These are phyloP conservation scores for Lepraria neglecta DNA, from an alignment of 495 filamentous ascomycete genomes.

Conservation along the genomic window DNA sequence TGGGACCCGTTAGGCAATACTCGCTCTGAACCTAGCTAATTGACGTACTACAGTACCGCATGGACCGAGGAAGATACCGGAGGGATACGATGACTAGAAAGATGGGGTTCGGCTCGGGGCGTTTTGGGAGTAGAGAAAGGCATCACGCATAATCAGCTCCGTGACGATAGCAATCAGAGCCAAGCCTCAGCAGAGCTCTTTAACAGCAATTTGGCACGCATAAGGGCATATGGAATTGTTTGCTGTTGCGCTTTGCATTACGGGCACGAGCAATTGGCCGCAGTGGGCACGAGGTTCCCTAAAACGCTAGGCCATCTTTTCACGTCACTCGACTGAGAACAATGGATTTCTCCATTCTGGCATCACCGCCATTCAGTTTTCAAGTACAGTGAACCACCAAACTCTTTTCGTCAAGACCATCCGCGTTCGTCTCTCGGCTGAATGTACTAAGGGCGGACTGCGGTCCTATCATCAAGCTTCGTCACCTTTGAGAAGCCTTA, in stretches of 20 bases:
- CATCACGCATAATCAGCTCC: neutral
- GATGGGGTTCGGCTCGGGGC: neutral
- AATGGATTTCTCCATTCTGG: neutral
- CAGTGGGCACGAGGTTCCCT: neutral
- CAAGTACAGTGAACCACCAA: no score
- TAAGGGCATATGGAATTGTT: neutral
- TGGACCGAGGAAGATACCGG: constrained; percentile 62
- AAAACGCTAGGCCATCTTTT: neutral
- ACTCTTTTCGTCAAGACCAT: no score
- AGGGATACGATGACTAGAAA: constrained; percentile 66
- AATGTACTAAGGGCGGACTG: no score
- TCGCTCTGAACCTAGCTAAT: neutral
- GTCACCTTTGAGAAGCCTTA: no score
- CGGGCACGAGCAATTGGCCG: neutral
- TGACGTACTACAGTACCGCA: constrained; percentile 56
- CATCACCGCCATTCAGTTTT: neutral
- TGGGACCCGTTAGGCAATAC: no score
- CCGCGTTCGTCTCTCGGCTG: no score
- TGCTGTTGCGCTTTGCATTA: neutral
- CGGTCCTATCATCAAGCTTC: no score
- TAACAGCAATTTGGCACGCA: neutral
- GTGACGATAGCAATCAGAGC: neutral
- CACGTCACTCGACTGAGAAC: neutral
- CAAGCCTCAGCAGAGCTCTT: neutral
- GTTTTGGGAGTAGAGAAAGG: neutral